These are phyloP conservation scores for Crithidia mellificae DNA, from an alignment of 208 protist species.

Conservation along the genomic window DNA sequence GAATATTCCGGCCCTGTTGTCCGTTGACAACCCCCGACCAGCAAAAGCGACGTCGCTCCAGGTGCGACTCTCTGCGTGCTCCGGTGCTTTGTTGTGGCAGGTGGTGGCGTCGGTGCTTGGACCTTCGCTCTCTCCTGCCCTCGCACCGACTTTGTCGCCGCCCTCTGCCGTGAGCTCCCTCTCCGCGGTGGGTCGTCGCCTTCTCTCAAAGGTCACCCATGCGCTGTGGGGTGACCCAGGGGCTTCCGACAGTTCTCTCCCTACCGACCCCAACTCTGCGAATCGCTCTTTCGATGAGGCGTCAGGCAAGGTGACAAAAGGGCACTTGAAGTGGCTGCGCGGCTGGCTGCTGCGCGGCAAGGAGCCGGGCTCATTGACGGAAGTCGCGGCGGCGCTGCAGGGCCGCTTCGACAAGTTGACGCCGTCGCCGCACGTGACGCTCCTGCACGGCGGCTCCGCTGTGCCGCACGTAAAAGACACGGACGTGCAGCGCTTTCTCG, in stretches of 20 bases:
- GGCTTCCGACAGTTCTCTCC: too few relatives aligned
- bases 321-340: constrained; percentile 72
- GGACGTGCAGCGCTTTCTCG: constrained; percentile 22
- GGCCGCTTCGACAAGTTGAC: constrained; percentile 55
- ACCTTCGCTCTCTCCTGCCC: background rate
- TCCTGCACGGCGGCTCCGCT: constrained; percentile 33
- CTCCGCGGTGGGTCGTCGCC: background rate
- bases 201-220: constrained; percentile 2
- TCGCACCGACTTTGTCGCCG: background rate
- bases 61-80: constrained; percentile 18
- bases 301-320: constrained; percentile 32
- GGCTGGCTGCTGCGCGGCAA: constrained; percentile 68
- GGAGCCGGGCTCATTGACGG: background rate
- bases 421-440: constrained; percentile 59
- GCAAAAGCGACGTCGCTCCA: background rate
- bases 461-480: background rate
- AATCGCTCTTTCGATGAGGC: background rate
- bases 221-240: constrained; percentile 15
- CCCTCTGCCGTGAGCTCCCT: background rate
- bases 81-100: background rate
- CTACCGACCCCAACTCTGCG: too few relatives aligned
- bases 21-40: background rate
- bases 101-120: constrained; percentile 15
- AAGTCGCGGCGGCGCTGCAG: constrained; percentile 34
- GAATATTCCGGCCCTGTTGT: background rate